Percentiles rank a stretch among this genome's conserved stretches.
phyloP scores from a whole-genome alignment of 2,329 filamentous ascomycete genomes.

The Aphanocladium album region DNA sequence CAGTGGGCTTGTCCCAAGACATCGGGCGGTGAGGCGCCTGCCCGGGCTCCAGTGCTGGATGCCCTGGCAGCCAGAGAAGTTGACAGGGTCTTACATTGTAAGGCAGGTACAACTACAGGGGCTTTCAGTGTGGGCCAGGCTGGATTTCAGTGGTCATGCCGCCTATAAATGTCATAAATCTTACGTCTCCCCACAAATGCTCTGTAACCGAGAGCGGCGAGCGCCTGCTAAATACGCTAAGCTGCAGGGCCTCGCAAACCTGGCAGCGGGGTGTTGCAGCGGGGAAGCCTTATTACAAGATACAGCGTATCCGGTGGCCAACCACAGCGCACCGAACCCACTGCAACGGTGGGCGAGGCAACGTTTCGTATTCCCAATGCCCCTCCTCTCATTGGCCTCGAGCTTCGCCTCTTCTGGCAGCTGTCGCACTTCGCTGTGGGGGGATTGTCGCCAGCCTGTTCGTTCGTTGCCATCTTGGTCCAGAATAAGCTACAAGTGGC shows the following conservation, averaged over 20 bases:
- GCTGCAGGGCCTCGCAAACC: background rate
- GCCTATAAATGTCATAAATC: background rate
- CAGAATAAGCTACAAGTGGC: background rate
- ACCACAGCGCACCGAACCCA: background rate
- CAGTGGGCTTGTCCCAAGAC: background rate
- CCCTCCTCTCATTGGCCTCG: constrained; percentile 5
- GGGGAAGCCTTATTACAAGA: too few species aligned
- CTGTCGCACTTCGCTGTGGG: background rate
- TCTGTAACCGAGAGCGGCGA: background rate
- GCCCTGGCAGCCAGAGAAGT: background rate
- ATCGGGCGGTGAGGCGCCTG: constrained; percentile 2
- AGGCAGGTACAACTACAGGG: background rate
- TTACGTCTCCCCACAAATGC: background rate
- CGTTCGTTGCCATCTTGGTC: background rate
- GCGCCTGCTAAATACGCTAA: background rate
- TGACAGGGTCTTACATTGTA: too few species aligned
- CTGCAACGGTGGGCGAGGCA: constrained; percentile 11
- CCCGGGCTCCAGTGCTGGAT: background rate
- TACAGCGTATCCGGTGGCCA: background rate
- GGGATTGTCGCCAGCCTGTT: background rate
- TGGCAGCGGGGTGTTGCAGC: background rate
- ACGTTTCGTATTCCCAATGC: constrained; percentile 14
- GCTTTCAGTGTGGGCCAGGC: background rate
- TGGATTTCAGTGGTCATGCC: background rate
- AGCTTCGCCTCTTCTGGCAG: constrained; percentile 10